Evolutionary conservation across 140 eudicot genomes (phyloP).

Genomic region (Oenanthe javanica): DNA sequence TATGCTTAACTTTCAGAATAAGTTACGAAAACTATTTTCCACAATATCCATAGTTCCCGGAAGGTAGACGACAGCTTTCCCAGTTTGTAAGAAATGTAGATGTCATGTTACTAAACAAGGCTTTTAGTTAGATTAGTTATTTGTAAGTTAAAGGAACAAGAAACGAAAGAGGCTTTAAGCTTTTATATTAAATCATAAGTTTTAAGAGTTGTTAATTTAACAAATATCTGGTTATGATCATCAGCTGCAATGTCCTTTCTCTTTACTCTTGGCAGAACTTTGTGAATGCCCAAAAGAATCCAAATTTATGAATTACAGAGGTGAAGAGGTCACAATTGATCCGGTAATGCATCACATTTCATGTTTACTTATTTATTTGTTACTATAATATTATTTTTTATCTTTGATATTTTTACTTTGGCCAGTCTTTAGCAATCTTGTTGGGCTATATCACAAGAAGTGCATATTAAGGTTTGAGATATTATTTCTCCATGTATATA

Average conservation of each 20-base stretch:
- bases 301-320: conserved; percentile 24
- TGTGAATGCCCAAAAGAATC: conserved; percentile 32
- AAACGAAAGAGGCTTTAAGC: not conserved
- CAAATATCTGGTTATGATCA: not conserved
- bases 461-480: not conserved
- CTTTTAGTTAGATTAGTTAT: not conserved
- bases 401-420: not conserved
- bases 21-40: no score
- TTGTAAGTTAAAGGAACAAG: not conserved
- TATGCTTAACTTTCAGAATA: no score
- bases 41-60: no score
- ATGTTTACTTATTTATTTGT: no score
- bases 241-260: not conserved
- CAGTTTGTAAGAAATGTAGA: no score
- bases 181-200: not conserved
- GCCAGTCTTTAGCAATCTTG: not conserved
- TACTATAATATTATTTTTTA: not conserved
- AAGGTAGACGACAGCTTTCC: no score
- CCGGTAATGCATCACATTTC: no score
- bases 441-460: not conserved
- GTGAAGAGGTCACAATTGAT: conserved; percentile 30
- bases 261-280: conserved; percentile 27
- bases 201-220: not conserved
- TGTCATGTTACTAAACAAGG: not conserved
- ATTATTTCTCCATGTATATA: not conserved